phyloP scores from a whole-genome alignment of 2,329 filamentous ascomycete species.

The Epichloe sp. region DNA sequence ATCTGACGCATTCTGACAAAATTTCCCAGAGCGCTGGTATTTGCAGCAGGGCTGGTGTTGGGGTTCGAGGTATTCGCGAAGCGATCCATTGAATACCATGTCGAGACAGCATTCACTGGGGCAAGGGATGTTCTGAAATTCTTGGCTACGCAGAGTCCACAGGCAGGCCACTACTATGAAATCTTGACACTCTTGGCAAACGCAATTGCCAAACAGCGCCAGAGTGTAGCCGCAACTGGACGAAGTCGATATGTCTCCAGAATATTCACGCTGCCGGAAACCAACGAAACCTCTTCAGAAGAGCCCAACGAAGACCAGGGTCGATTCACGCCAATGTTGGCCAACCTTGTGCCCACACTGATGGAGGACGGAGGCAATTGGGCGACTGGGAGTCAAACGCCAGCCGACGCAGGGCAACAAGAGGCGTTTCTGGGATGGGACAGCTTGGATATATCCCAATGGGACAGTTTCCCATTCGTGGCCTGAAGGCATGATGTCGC shows the following conservation, averaged over 20 bases:
- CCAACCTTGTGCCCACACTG: neutral
- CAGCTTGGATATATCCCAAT: conserved; percentile 17
- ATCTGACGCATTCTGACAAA: too few species aligned
- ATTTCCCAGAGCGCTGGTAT: conserved; percentile 33
- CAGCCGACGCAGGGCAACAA: conserved; percentile 6
- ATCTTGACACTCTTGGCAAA: conserved; percentile 35
- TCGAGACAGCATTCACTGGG: conserved; percentile 35
- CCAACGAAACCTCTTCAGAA: neutral
- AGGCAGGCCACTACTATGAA: conserved; percentile 43
- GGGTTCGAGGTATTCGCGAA: conserved; percentile 43
- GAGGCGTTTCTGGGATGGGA: conserved; percentile 15
- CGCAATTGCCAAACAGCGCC: conserved; percentile 29
- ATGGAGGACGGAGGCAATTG: conserved; percentile 5
- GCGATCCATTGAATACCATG: conserved; percentile 27
- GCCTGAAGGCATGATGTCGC: neutral
- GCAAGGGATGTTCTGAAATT: conserved; percentile 35
- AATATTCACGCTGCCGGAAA: conserved; percentile 12
- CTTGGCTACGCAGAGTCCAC: conserved; percentile 35
- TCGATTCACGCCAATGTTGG: neutral
- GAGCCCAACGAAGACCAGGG: neutral
- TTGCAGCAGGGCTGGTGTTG: conserved; percentile 42
- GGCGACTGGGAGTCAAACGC: conserved; percentile 3
- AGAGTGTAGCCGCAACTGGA: conserved; percentile 10
- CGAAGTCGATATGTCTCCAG: conserved; percentile 16
- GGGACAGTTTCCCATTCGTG: conserved; percentile 19